Evolutionary conservation across 805 yeast genomes (phyloP).

Genomic region (Maudiozyma saulgeensis): DNA sequence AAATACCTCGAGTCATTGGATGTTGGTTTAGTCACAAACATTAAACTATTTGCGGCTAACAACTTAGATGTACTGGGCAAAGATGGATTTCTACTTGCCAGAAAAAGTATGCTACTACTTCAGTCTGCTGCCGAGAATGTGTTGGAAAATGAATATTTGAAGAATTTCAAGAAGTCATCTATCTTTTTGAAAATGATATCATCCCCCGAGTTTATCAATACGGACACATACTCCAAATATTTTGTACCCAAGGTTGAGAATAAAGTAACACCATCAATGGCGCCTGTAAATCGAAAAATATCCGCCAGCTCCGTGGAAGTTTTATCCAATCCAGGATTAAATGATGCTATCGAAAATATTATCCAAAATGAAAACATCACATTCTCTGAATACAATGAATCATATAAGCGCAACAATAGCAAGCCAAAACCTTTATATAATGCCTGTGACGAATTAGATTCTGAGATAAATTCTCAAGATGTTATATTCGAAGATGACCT

Average conservation of each 20-base stretch:
- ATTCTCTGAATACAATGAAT: slow-evolving; percentile 6
- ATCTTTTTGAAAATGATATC: slow-evolving; percentile 45
- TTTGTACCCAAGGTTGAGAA: slow-evolving; percentile 7
- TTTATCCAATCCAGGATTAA: slow-evolving; percentile 25
- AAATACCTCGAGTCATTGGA: slow-evolving; percentile 16
- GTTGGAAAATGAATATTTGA: slow-evolving; percentile 47
- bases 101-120: slow-evolving; percentile 48
- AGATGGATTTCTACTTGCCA: slow-evolving; percentile 32
- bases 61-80: slow-evolving; percentile 3
- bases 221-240: slow-evolving; percentile 16
- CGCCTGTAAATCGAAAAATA: slow-evolving; percentile 3
- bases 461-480: not conserved
- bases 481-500: not conserved
- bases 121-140: slow-evolving; percentile 45
- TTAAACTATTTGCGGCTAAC: slow-evolving; percentile 6
- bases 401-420: slow-evolving; percentile 6
- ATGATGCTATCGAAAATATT: slow-evolving; percentile 26
- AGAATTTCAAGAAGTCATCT: slow-evolving; percentile 53
- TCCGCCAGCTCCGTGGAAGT: slow-evolving; percentile 7
- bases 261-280: slow-evolving; percentile 10
- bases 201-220: slow-evolving; percentile 29
- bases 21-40: slow-evolving; percentile 12
- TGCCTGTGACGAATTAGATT: not conserved
- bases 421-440: not conserved
- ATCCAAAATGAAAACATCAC: slow-evolving; percentile 11